A percentile compares a stretch with the other conserved stretches of the same genome.
phyloP scores from a whole-genome alignment of 495 filamentous ascomycete genomes.

The Cairneyella variabilis region DNA sequence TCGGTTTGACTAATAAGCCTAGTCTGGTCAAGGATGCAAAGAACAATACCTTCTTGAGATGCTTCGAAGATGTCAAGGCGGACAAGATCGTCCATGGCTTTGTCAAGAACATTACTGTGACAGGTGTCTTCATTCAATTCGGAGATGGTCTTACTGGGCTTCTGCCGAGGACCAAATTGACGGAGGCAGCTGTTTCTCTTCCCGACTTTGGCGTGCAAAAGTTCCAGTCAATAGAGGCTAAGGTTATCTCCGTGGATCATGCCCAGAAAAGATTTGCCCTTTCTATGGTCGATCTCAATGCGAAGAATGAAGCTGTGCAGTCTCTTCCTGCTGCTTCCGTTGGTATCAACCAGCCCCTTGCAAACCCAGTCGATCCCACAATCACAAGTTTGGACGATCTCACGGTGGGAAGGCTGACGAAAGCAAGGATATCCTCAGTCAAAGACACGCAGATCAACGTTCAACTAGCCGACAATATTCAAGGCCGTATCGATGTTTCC shows the following conservation, averaged over 20 bases:
- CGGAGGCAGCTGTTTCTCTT: slow-evolving; percentile 58
- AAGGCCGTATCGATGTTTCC: slow-evolving; percentile 86
- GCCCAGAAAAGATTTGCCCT: slow-evolving; percentile 54
- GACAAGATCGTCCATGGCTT: slow-evolving; percentile 73
- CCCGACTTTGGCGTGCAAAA: slow-evolving; percentile 72
- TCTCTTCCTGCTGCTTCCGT: slow-evolving; percentile 12
- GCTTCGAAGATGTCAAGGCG: slow-evolving; percentile 65
- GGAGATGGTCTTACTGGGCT: slow-evolving; percentile 71
- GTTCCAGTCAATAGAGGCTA: slow-evolving; percentile 65
- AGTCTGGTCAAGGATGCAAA: slow-evolving; percentile 72
- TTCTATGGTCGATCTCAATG: slow-evolving; percentile 42
- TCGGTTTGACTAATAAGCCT: slow-evolving; percentile 75
- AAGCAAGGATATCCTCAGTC: slow-evolving; percentile 72
- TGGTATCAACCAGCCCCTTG: slow-evolving; percentile 33
- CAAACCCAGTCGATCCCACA: slow-evolving; percentile 69
- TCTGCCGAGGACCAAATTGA: slow-evolving; percentile 69
- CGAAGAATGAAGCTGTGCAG: slow-evolving; percentile 28
- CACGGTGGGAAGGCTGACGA: slow-evolving; percentile 67
- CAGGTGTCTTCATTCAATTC: slow-evolving; percentile 79
- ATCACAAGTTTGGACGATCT: slow-evolving; percentile 66
- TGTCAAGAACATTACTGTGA: slow-evolving; percentile 74
- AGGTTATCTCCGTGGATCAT: slow-evolving; percentile 64
- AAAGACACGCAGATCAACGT: slow-evolving; percentile 93
- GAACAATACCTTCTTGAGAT: slow-evolving; percentile 57
- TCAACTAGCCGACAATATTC: slow-evolving; percentile 80